Base-by-base conservation (phyloP, 352 stramenopile species). In the Phytopythium sindhum region DNA sequence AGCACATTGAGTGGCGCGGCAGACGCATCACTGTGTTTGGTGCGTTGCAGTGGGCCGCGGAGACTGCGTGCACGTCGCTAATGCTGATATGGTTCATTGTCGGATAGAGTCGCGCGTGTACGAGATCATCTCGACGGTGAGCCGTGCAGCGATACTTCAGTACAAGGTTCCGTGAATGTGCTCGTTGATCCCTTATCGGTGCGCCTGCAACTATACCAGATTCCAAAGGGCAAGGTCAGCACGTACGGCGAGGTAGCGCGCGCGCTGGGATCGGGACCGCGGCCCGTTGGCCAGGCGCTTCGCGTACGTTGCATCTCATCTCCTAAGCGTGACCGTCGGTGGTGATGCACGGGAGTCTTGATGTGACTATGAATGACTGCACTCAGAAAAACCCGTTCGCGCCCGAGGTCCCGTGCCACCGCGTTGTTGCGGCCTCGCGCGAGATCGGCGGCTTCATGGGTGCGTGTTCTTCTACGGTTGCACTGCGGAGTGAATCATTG, bases 341-440 rank as follows among this genome's bases (percentile, higher is more conserved):
- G 39, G 11, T n/a, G 39, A 17, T 15, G 39, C 15, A 15, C 39
- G 21, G 41, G 41, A 23, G 41, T 17, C 41, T 47, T 47, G 3
- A 52, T 10, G 45, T 31, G n/a, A 23, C 45, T 52, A 21, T 8
- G n/a, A n/a, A n/a, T n/a, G n/a, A n/a, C 45, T 52, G 11, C 45
- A 11, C 41, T 29, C 53, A 94, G 86, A 90, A 90, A 60, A 95
- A 95, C 54, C 86, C 86, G 33, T 91, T 95, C 60, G 86, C 86
- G 2, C 84, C 84, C 2, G 63, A 90, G 58, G 80, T 95, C 51
- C 86, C 84, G 9, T 95, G 86, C 63, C 84, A 93, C 57, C 84
- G 82, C 31, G 76, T 95, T 12, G 81, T 95, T n/a, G 78, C 81
- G n/a, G 81, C 70, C 29, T 65, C 71, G 15, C 67, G 89, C n/a